Evolutionary conservation across 805 yeast species (phyloP), one percentile per base, ranked within the genome.

Genomic region (Yarrowia porcina): DNA sequence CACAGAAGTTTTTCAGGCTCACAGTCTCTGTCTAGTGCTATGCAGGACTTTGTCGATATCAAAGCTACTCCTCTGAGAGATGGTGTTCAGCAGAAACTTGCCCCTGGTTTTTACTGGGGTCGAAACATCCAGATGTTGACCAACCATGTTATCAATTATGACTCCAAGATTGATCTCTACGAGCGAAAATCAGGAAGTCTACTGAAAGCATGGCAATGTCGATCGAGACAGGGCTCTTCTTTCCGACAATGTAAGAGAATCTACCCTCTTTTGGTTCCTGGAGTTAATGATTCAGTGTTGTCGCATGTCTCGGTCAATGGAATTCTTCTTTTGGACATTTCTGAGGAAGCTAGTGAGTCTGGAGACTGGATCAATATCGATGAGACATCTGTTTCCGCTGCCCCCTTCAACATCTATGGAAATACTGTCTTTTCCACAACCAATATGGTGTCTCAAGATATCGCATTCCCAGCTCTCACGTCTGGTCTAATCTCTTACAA

Each of bases 1-100:
- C 77, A 82, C 61, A 70, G 70, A 38, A 60, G 68, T 36, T 74
- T 80, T 20, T 70, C 81, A n/a, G 71, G 72, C 1, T 72, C 73
- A 0, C 66, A 70, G 20, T 74, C 71, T 20, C 13, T 39, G 63
- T 35, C 52, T 36, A 20, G 36, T 33, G 33, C 63, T 21, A 30
- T 61, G 60, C 49, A 42, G 64, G 57, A 44, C 28, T 35, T 39
- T 32, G 12, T 20, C 20, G 33, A 33, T 25, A 2, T 57, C 67
- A 35, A 62, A 68, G 20, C 64, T 61, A 25, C 44, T 3, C 42
- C 59, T 25, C 44, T 38, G 50, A 63, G 7, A 64, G 56, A 35
- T 63, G 67, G 42, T 36, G 41, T 15, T 5, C 20, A 39, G 13
- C 61, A 39, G 36, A 27, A 28, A 15, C 49, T 56, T 4, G 17